Base-by-base conservation (phyloP, 2,329 filamentous ascomycete genomes). In the Tolypocladium capitatum region DNA sequence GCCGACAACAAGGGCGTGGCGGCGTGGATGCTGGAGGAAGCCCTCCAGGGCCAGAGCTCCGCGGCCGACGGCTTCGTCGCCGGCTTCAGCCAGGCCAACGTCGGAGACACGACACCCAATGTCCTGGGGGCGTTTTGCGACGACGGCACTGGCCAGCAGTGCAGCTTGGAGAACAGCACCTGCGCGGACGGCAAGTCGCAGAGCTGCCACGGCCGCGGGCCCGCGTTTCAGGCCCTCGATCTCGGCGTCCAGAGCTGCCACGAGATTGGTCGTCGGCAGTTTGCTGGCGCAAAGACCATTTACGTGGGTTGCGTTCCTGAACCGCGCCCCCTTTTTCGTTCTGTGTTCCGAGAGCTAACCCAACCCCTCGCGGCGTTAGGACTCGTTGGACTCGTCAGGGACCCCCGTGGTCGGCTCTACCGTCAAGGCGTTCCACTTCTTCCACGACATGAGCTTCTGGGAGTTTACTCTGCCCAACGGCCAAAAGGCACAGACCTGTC, bases 1-100 rank as follows among this genome's bases (percentile, higher is more conserved):
- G 91, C 87, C n/a, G 91, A 97, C 64, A 97, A 97, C 70, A 97
- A 97, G 68, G 91, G 91, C 13, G 87, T 95, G 7, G 90, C 91
- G 2, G 86, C 90, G 0, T 84, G 84, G 60, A 70, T 95, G 13
- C 83, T 96, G 46, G 91, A 97, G 62, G 76, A 84, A 54, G 81
- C 77, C 46, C 73, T 84, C 44, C 62, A 68, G 2, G 65, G 63
- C n/a, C 71, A 78, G 18, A 59, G 69, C 2, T 71, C 68, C 18
- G 80, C 81, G 32, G 74, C 77, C 0, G 69, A 79, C 2, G 76
- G 74, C 10, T 95, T 94, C 56, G 86, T 96, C 10, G 89, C 89
- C 2, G 91, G 88, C 7, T 97, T 96, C 63, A 92, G 87, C 1
- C 91, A 96, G 63, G 80, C 90, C 14, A 95, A 84, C 54, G 88